These are phyloP conservation scores for Celoporthe dispersa DNA, from an alignment of 2,329 filamentous ascomycete species.

Conservation along the genomic window DNA sequence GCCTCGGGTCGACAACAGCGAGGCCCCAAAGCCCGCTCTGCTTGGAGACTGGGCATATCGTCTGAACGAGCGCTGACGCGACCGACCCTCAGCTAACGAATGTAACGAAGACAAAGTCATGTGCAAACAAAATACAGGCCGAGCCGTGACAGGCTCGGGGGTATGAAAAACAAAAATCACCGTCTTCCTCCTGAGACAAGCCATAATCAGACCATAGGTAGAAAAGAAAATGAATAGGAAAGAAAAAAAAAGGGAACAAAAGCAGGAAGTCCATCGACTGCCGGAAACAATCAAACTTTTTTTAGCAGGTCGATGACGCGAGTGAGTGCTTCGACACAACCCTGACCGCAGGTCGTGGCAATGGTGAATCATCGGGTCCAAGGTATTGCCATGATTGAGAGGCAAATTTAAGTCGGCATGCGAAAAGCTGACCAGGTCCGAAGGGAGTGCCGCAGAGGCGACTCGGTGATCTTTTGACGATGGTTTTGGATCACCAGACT, in stretches of 20 bases:
- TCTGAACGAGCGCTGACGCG: not conserved
- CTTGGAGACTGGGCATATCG: not conserved
- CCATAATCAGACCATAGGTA: constrained; percentile 20
- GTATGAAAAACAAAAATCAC: constrained; percentile 28
- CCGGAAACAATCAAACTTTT: constrained; percentile 15
- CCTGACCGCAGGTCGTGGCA: not conserved
- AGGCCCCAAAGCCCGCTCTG: constrained; percentile 1
- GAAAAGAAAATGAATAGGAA: constrained; percentile 17
- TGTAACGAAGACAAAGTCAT: constrained; percentile 26
- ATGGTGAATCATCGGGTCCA: not conserved
- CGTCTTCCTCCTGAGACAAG: not conserved
- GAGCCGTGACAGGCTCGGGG: constrained; percentile 13
- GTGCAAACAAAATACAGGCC: constrained; percentile 27
- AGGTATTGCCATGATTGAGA: not conserved
- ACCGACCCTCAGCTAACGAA: constrained; percentile 18
- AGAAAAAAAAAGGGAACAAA: constrained; percentile 16
- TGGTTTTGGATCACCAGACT: too few species aligned
- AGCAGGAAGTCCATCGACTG: constrained; percentile 8
- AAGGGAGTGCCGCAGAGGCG: not conserved
- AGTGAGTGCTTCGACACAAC: not conserved
- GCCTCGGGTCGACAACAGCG: constrained; percentile 1
- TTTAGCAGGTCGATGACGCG: not conserved
- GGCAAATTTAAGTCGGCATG: not conserved
- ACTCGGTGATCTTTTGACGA: not conserved
- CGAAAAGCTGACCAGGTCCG: not conserved